Conservation (phyloP, 1,139 yeast genomes). For the Suhomyces ambrosiae region DNA sequence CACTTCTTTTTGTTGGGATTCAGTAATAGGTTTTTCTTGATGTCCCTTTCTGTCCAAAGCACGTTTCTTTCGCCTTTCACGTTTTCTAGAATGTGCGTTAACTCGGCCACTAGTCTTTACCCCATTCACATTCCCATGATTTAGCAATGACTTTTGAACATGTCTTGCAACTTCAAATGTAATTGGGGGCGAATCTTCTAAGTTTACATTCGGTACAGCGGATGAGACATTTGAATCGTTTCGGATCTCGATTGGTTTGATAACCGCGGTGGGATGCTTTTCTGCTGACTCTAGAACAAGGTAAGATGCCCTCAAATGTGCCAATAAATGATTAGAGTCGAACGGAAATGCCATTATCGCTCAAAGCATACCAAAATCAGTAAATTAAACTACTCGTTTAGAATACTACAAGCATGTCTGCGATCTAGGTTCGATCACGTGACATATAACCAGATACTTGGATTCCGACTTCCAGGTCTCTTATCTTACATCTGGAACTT, state of each 20-base stretch:
- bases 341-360: constrained; percentile 40
- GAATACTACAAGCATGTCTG: no score
- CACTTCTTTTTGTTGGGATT: background rate
- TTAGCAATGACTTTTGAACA: constrained; percentile 15
- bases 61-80: background rate
- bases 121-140: background rate
- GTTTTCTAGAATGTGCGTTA: background rate
- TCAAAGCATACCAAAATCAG: background rate
- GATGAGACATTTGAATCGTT: constrained; percentile 1
- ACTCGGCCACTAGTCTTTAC: background rate
- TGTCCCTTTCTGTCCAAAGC: background rate
- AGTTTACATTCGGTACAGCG: constrained; percentile 4
- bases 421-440: constrained; percentile 1
- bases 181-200: constrained; percentile 41
- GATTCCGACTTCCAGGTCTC: no score
- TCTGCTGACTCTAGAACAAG: constrained; percentile 30
- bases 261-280: constrained; percentile 26
- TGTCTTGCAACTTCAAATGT: constrained; percentile 31
- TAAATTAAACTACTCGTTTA: no score
- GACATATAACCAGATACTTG: background rate
- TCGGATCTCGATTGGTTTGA: constrained; percentile 21
- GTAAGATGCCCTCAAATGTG: constrained; percentile 36
- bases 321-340: constrained; percentile 32
- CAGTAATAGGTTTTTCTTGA: background rate
- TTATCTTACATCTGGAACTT: no score